Evolutionary conservation across 2,329 filamentous ascomycete genomes (phyloP), one percentile per base, ranked within the genome.

Genomic region (Ophiostoma quercus): DNA sequence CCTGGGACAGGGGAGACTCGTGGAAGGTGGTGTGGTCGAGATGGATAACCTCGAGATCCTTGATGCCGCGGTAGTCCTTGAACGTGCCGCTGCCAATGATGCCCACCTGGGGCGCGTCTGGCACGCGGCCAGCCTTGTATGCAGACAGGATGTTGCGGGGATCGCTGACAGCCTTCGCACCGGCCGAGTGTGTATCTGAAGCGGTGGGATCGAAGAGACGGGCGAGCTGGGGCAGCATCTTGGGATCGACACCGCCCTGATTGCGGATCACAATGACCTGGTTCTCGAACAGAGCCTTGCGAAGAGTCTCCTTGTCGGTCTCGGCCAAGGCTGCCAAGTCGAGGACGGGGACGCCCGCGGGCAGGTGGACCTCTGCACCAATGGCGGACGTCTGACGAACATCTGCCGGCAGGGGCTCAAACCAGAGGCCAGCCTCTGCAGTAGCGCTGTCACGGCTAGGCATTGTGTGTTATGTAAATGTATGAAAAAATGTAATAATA

Each of bases 1-100:
- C 70, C 1, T 74, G 70, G 0, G 88, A 83, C 71, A 92, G n/a
- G 2, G 72, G 72, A 7, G 47, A 4, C 32, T 71, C 71, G 43
- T 73, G 72, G 54, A 73, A 73, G 0, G 71, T 71, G 7, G 71
- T 72, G 69, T 73, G 71, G 67, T 72, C 70, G 57, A 72, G 39
- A 41, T 73, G 72, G 1, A 72, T 57, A 1, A 73, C 68, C 51
- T 71, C 69, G 2, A 73, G 71, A 11, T 71, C 70, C 9, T 67
- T 62, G 6, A 73, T 37, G 1, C 71, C 72, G 5, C 67, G 57
- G 69, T 73, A 73, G 66, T 71, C 62, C 2, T 43, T 16, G 22
- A 73, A 72, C 11, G 29, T 70, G 32, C 72, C 72, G 16, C 70
- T 72, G 16, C 72, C 72, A 34, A 73, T 73, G 16, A 73, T 71